Percentiles rank a stretch among this genome's conserved stretches.
These are phyloP conservation scores for Debaryomyces fabryi DNA, from an alignment of 1,139 yeast species.

Conservation along the genomic window DNA sequence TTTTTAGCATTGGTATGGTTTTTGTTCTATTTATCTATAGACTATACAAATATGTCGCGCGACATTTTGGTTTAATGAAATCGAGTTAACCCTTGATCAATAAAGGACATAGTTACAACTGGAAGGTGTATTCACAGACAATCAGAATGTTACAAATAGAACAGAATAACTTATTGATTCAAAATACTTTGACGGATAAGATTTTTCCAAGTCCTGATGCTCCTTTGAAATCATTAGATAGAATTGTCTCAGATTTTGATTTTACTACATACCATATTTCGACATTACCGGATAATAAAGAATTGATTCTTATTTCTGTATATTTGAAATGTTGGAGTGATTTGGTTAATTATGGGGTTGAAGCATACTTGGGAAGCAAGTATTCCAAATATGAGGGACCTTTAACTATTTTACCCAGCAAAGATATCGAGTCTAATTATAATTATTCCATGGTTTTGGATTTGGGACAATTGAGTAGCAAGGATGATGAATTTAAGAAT, in stretches of 20 bases:
- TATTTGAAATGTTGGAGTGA: slow-evolving; percentile 79
- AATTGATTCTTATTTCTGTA: slow-evolving; percentile 66
- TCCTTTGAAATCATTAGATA: slow-evolving; percentile 63
- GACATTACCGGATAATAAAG: slow-evolving; percentile 68
- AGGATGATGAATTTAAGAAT: slow-evolving; percentile 47
- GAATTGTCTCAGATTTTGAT: slow-evolving; percentile 92
- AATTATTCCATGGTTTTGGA: slow-evolving; percentile 78
- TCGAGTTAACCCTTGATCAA: background rate
- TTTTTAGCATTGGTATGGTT: background rate
- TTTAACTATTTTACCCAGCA: slow-evolving; percentile 28
- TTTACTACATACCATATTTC: slow-evolving; percentile 92
- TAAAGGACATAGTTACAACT: background rate
- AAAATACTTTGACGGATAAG: slow-evolving; percentile 45
- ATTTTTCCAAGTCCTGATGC: slow-evolving; percentile 36
- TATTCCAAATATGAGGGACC: slow-evolving; percentile 36
- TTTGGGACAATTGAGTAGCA: slow-evolving; percentile 44
- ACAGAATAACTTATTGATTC: slow-evolving; percentile 45
- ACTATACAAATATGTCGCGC: slow-evolving; percentile 6
- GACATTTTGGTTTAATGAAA: slow-evolving; percentile 3
- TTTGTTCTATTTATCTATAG: background rate
- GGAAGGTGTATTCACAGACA: background rate
- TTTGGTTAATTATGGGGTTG: slow-evolving; percentile 66
- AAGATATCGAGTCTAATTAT: slow-evolving; percentile 71
- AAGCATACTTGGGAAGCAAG: slow-evolving; percentile 42
- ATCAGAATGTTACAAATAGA: slow-evolving; percentile 47